Evolutionary conservation across 768 basidiomycete genomes (phyloP).

Genomic region (Trametes elegans): DNA sequence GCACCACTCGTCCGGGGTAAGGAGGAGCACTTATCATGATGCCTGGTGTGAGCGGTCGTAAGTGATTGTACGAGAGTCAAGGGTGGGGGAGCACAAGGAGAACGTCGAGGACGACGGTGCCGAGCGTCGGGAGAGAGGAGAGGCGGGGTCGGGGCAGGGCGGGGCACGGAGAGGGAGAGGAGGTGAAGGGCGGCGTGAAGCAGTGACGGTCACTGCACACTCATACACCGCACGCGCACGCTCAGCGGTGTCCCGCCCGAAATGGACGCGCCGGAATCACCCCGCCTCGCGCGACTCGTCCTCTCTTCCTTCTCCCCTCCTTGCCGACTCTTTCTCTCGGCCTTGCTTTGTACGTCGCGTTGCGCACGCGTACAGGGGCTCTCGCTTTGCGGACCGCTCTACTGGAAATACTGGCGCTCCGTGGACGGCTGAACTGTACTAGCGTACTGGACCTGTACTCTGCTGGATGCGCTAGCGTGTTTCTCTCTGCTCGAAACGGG

Average conservation of each 20-base stretch:
- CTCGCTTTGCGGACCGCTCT: too few relatives aligned
- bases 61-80: background rate
- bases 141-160: background rate
- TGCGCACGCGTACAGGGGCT: too few relatives aligned
- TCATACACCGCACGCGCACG: too few relatives aligned
- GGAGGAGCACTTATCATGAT: slow-evolving; percentile 57
- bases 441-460: background rate
- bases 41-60: background rate
- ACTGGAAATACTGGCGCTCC: background rate
- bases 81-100: background rate
- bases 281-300: background rate
- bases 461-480: background rate
- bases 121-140: background rate
- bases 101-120: background rate
- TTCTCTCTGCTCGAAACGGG: background rate
- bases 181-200: slow-evolving; percentile 5
- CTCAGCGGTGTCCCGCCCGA: slow-evolving; percentile 1
- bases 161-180: slow-evolving; percentile 8
- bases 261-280: slow-evolving; percentile 7
- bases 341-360: background rate
- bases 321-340: background rate
- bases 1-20: background rate
- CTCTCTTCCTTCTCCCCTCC: background rate
- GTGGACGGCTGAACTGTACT: background rate
- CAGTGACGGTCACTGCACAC: background rate